Conservation (phyloP, 1,284 basidiomycete genomes). For the Ceratobasidium sp. region DNA sequence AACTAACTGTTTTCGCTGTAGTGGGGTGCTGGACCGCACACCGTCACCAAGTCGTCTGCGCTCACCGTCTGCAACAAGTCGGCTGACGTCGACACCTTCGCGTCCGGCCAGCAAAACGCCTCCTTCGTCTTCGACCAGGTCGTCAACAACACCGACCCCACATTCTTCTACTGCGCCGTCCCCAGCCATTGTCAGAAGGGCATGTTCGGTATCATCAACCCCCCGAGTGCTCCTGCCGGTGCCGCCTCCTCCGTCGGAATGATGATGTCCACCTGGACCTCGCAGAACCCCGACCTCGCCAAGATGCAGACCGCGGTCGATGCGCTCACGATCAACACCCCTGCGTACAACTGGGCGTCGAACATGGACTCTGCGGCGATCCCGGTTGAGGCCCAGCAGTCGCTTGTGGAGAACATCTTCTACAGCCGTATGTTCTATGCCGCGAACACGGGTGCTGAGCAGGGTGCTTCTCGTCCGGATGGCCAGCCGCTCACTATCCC, state of each 20-base stretch:
- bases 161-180: constrained; percentile 76
- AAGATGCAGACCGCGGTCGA: constrained; percentile 65
- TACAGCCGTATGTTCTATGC: constrained; percentile 71
- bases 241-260: constrained; percentile 59
- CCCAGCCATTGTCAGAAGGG: constrained; percentile 76
- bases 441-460: constrained; percentile 66
- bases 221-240: constrained; percentile 60
- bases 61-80: constrained; percentile 77
- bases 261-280: constrained; percentile 63
- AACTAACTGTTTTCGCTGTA: constrained; percentile 8
- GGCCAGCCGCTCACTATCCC: constrained; percentile 65
- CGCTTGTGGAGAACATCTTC: constrained; percentile 65
- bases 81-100: constrained; percentile 62
- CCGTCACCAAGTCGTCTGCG: constrained; percentile 76
- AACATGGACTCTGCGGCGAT: constrained; percentile 67
- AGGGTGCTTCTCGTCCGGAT: constrained; percentile 53
- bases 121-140: constrained; percentile 73
- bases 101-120: constrained; percentile 70
- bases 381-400: constrained; percentile 64
- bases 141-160: constrained; percentile 75
- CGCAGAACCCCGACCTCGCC: constrained; percentile 63
- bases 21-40: constrained; percentile 79
- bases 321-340: constrained; percentile 59
- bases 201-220: constrained; percentile 83
- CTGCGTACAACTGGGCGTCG: constrained; percentile 68